Evolutionary conservation across 2,329 filamentous ascomycete genomes (phyloP).

Genomic region (Microcyclospora pomicola): DNA sequence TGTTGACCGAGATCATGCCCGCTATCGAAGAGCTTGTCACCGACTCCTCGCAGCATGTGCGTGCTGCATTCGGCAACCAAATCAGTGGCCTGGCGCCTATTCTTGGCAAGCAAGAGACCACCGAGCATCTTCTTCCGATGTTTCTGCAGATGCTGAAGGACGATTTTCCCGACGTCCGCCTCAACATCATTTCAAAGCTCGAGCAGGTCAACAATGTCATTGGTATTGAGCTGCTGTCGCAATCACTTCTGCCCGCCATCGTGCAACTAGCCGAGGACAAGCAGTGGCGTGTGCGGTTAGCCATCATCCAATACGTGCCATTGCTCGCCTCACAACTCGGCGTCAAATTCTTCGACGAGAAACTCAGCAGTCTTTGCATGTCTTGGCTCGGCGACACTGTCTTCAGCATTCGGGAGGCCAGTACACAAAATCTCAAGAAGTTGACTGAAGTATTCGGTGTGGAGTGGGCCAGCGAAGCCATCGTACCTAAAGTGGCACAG

Average conservation of each 20-base stretch:
- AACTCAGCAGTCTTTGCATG: constrained; percentile 92
- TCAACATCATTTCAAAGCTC: constrained; percentile 99
- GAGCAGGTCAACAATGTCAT: constrained; percentile 98
- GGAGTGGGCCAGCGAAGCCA: constrained; percentile 91
- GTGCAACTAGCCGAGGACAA: constrained; percentile 97
- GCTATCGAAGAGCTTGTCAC: constrained; percentile 92
- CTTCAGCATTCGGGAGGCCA: constrained; percentile 95
- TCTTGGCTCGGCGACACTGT: constrained; percentile 96
- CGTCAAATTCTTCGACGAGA: constrained; percentile 96
- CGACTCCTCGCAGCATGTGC: constrained; percentile 91
- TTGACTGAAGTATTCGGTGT: constrained; percentile 97
- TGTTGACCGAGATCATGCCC: constrained; percentile 92
- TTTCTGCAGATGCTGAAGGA: constrained; percentile 99
- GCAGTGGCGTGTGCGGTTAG: constrained; percentile 94
- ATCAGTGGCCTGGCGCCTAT: constrained; percentile 95
- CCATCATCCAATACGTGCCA: constrained; percentile 98
- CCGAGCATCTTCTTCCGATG: constrained; percentile 93
- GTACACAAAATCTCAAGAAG: constrained; percentile 95
- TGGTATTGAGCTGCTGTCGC: constrained; percentile 89
- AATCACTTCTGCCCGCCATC: constrained; percentile 91
- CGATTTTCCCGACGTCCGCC: constrained; percentile 91
- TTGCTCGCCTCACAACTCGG: constrained; percentile 89
- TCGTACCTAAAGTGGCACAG: constrained; percentile 95
- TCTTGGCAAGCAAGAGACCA: constrained; percentile 96
- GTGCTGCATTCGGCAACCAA: constrained; percentile 86